phyloP scores from a whole-genome alignment of 116 monocot genomes.

The Posidonia oceanica region DNA sequence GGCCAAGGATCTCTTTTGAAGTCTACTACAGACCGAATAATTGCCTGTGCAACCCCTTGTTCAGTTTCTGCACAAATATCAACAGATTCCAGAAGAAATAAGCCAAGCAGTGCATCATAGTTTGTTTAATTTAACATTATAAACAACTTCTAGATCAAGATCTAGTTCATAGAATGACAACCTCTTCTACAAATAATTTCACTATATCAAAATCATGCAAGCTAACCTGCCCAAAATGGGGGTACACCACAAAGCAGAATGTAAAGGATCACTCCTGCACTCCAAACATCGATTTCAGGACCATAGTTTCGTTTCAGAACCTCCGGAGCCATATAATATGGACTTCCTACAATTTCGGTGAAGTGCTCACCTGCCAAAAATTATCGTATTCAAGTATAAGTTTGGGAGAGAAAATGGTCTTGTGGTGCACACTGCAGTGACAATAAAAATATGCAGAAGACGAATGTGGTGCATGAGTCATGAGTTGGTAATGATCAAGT shows the following conservation, averaged over 20 bases:
- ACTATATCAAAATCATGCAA: neutral
- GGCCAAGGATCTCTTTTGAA: conserved; percentile 91
- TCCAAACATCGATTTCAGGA: conserved; percentile 74
- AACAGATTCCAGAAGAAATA: neutral
- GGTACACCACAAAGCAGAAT: conserved; percentile 75
- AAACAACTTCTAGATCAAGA: no score
- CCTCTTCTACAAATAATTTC: neutral
- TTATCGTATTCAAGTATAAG: neutral
- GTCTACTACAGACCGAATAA: conserved; percentile 66
- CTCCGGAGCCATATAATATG: conserved; percentile 91
- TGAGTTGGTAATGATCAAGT: no score
- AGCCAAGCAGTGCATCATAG: neutral
- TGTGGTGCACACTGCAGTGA: no score
- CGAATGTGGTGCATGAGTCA: no score
- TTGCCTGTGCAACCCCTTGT: conserved; percentile 79
- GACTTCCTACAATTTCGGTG: conserved; percentile 77
- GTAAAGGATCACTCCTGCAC: conserved; percentile 78
- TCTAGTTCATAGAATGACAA: neutral
- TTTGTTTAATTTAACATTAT: neutral
- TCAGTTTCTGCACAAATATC: conserved; percentile 50
- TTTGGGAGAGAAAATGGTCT: neutral
- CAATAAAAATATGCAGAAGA: no score
- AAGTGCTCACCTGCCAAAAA: conserved; percentile 42
- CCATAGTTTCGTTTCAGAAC: conserved; percentile 75
- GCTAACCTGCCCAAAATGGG: conserved; percentile 80